These are phyloP conservation scores for Salicornia ramosissima DNA, from an alignment of 148 eudicot genomes.

Conservation along the genomic window DNA sequence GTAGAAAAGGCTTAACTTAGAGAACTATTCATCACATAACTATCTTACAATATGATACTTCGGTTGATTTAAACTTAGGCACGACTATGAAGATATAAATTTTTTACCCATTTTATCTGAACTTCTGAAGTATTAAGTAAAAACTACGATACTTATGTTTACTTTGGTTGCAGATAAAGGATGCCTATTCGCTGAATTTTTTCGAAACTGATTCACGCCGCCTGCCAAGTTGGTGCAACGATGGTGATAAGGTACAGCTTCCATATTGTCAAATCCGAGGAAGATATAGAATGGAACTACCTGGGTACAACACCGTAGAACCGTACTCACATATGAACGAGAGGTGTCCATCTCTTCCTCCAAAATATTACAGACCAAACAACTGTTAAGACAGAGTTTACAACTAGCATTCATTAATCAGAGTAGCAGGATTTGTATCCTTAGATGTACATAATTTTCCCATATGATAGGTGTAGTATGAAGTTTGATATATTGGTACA, in stretches of 20 bases:
- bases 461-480: constrained; percentile 2
- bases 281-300: constrained; percentile 86
- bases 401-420: not conserved
- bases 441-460: constrained; percentile 12
- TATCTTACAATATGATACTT: not conserved
- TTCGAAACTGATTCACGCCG: constrained; percentile 71
- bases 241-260: constrained; percentile 62
- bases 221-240: constrained; percentile 94
- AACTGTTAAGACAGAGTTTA: constrained; percentile 40
- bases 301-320: constrained; percentile 72
- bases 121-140: no score
- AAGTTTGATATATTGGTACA: not conserved
- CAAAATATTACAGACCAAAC: constrained; percentile 54
- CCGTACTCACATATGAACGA: constrained; percentile 86
- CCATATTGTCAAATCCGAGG: constrained; percentile 91
- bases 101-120: no score
- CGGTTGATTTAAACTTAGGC: not conserved
- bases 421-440: not conserved
- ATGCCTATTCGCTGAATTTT: constrained; percentile 82
- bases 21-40: not conserved
- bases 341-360: constrained; percentile 82
- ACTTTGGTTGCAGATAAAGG: constrained; percentile 67
- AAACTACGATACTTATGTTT: not conserved
- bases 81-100: not conserved
- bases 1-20: no score